Conservation (phyloP, 2,329 filamentous ascomycete genomes). For the Cytospora mali region DNA sequence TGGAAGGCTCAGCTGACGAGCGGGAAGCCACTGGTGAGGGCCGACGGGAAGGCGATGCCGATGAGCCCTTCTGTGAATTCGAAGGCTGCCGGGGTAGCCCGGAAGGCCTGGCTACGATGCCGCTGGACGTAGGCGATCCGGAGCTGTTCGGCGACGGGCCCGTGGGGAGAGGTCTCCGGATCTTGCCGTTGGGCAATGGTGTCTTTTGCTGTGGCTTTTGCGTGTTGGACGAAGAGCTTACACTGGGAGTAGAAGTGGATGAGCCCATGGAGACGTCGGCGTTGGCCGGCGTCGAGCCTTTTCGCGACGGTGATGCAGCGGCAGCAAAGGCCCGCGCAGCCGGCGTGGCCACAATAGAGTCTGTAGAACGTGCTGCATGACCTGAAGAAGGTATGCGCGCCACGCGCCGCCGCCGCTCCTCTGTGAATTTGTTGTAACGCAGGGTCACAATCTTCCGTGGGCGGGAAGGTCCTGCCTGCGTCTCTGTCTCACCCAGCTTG, state of each 20-base stretch:
- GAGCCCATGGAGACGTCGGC: constrained; percentile 14
- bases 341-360: constrained; percentile 25
- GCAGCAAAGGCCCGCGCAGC: constrained; percentile 20
- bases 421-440: constrained; percentile 15
- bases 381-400: constrained; percentile 15
- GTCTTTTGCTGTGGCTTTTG: constrained; percentile 20
- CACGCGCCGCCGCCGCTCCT: constrained; percentile 13
- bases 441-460: constrained; percentile 14
- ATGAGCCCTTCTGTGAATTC: background rate
- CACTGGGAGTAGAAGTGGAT: constrained; percentile 20
- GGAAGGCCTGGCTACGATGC: constrained; percentile 6
- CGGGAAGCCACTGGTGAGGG: constrained; percentile 8
- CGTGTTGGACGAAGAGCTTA: constrained; percentile 15
- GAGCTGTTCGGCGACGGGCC: constrained; percentile 11
- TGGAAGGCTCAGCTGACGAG: constrained; percentile 6
- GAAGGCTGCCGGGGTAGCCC: constrained; percentile 15
- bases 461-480: constrained; percentile 11
- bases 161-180: constrained; percentile 25
- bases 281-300: constrained; percentile 16
- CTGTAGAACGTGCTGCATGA: background rate
- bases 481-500: constrained; percentile 23
- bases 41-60: constrained; percentile 16
- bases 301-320: constrained; percentile 19
- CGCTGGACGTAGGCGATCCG: constrained; percentile 16
- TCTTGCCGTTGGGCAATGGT: constrained; percentile 22